Percentiles rank a stretch among this genome's conserved stretches.
These are phyloP conservation scores for Pseudogymnoascus sp. DNA, from an alignment of 2,329 filamentous ascomycete species.

Conservation along the genomic window DNA sequence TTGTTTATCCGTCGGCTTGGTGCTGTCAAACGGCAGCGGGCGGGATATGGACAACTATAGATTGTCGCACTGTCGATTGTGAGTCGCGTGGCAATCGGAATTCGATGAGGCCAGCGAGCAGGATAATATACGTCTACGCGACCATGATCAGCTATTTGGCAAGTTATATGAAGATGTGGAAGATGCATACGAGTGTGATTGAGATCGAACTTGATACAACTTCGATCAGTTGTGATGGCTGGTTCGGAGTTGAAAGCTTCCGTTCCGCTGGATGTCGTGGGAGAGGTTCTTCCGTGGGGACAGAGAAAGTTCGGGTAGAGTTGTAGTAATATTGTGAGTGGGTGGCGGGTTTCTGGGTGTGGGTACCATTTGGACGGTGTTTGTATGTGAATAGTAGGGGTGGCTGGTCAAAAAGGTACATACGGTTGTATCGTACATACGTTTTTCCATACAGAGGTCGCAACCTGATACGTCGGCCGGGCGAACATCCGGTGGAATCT, in stretches of 20 bases:
- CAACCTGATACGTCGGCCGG: neutral
- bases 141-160: constrained; percentile 6
- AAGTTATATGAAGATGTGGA: neutral
- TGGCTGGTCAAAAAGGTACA: neutral
- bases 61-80: constrained; percentile 1
- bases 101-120: neutral
- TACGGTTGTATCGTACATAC: neutral
- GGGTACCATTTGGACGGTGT: neutral
- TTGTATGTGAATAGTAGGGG: neutral
- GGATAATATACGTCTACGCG: neutral
- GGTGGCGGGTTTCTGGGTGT: neutral
- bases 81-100: neutral
- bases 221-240: constrained; percentile 1
- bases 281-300: constrained; percentile 9
- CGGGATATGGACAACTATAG: neutral
- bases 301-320: neutral
- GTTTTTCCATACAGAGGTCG: neutral
- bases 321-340: constrained; percentile 4
- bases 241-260: constrained; percentile 9
- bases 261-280: constrained; percentile 8
- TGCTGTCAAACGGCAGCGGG: neutral
- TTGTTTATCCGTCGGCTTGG: neutral
- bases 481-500: neutral
- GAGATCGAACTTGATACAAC: neutral
- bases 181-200: constrained; percentile 1